These are phyloP conservation scores for Ustilago tritici DNA, from an alignment of 1,284 basidiomycete species.

Conservation along the genomic window DNA sequence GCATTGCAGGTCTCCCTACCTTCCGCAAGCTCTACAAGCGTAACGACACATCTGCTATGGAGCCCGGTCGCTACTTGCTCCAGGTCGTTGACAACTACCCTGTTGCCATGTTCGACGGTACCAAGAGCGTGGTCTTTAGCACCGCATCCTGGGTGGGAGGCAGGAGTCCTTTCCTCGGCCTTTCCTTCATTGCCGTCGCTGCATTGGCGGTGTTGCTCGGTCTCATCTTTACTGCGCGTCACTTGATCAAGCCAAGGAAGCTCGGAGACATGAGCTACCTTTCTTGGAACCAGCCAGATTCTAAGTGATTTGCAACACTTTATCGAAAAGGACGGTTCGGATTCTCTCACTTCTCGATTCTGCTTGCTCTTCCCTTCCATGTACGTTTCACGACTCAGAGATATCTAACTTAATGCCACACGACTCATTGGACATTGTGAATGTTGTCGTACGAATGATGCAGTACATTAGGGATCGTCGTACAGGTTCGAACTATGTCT, in stretches of 20 bases:
- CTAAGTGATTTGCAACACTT: conserved; percentile 16
- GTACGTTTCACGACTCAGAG: conserved; percentile 4
- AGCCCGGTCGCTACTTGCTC: conserved; percentile 81
- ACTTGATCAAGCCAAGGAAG: conserved; percentile 90
- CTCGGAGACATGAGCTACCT: conserved; percentile 71
- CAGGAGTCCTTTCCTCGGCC: conserved; percentile 95
- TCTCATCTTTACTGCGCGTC: conserved; percentile 86
- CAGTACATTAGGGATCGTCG: background rate
- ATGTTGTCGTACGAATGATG: background rate
- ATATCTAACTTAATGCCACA: conserved; percentile 2
- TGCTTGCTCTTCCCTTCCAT: background rate
- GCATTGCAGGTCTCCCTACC: conserved; percentile 93
- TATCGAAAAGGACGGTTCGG: background rate
- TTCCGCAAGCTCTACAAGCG: conserved; percentile 94
- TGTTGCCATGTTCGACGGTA: conserved; percentile 88
- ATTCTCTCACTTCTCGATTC: background rate
- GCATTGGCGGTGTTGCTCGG: conserved; percentile 88
- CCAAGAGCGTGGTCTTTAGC: conserved; percentile 95
- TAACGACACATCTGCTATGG: conserved; percentile 83
- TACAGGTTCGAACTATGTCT: background rate
- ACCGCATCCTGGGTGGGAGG: conserved; percentile 99
- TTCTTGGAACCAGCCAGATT: conserved; percentile 64
- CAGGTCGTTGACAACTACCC: conserved; percentile 90
- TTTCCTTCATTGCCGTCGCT: conserved; percentile 92
- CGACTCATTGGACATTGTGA: conserved; percentile 1